Evolutionary conservation across 352 stramenopile genomes (phyloP).

Genomic region (Globisporangium irregulare): DNA sequence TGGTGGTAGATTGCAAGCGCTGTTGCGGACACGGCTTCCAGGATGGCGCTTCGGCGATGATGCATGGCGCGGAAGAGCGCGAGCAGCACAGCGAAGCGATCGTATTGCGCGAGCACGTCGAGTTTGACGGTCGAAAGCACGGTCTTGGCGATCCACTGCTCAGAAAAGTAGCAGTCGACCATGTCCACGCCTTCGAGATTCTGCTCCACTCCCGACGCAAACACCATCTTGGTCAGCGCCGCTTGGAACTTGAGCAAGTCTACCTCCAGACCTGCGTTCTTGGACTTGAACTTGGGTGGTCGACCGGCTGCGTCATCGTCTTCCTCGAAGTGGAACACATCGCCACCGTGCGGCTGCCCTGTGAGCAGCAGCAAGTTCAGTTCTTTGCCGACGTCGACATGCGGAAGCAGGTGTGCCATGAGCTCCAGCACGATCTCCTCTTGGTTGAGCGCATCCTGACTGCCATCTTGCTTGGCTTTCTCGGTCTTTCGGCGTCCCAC

Average conservation of each 20-base stretch:
- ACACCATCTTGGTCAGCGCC: constrained; percentile 48
- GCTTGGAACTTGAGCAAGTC: constrained; percentile 69
- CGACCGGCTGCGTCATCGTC: constrained; percentile 23
- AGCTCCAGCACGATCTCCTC: constrained; percentile 79
- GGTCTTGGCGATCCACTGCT: constrained; percentile 45
- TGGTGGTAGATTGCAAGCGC: constrained; percentile 71
- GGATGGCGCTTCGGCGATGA: constrained; percentile 28
- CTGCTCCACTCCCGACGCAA: constrained; percentile 28
- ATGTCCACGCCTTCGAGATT: constrained; percentile 30
- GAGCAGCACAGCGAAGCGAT: constrained; percentile 55
- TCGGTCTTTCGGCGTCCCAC: constrained; percentile 56
- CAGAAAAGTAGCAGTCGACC: constrained; percentile 39
- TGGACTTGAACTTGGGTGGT: constrained; percentile 4
- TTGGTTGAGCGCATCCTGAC: constrained; percentile 33
- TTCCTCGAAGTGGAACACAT: constrained; percentile 77
- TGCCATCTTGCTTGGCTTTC: constrained; percentile 31
- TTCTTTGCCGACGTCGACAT: constrained; percentile 76
- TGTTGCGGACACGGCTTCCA: constrained; percentile 32
- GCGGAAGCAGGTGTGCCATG: constrained; percentile 61
- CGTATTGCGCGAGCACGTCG: constrained; percentile 55
- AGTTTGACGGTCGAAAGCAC: constrained; percentile 52
- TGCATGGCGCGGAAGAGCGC: constrained; percentile 48
- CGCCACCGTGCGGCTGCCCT: constrained; percentile 32
- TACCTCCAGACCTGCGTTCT: constrained; percentile 27
- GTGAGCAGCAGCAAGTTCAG: constrained; percentile 68